Percentiles rank a stretch among this genome's conserved stretches.
These are phyloP conservation scores for Primulina huaijiensis DNA, from an alignment of 257 asterid genomes.

Conservation along the genomic window DNA sequence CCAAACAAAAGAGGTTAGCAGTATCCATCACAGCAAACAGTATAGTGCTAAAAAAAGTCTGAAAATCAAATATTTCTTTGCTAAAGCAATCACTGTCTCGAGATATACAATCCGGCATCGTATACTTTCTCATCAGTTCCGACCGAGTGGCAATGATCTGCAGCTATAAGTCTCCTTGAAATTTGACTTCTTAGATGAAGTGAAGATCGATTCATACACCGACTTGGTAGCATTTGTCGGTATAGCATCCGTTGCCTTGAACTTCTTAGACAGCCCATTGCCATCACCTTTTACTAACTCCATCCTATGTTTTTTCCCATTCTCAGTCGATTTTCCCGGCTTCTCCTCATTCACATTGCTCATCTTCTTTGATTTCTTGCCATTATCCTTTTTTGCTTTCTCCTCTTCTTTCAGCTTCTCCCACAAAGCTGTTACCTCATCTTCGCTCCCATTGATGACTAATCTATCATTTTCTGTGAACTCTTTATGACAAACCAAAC, in stretches of 20 bases:
- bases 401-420: slow-evolving; percentile 62
- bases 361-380: slow-evolving; percentile 60
- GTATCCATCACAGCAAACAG: neutral
- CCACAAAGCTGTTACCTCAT: slow-evolving; percentile 68
- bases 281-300: slow-evolving; percentile 39
- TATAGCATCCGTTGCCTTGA: slow-evolving; percentile 54
- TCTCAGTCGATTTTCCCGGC: slow-evolving; percentile 32
- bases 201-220: slow-evolving; percentile 78
- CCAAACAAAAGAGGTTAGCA: too few species aligned
- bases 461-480: slow-evolving; percentile 65
- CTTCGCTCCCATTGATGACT: slow-evolving; percentile 79
- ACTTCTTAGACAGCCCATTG: slow-evolving; percentile 50
- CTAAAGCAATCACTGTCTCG: too few species aligned
- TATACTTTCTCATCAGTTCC: slow-evolving; percentile 47
- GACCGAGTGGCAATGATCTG: slow-evolving; percentile 89
- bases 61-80: too few species aligned
- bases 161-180: slow-evolving; percentile 84
- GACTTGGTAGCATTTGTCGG: slow-evolving; percentile 69
- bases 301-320: slow-evolving; percentile 61
- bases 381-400: slow-evolving; percentile 41
- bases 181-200: slow-evolving; percentile 73
- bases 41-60: neutral
- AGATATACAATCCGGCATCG: neutral
- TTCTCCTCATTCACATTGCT: slow-evolving; percentile 42
- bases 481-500: slow-evolving; percentile 81